phyloP scores from a whole-genome alignment of 179 eudicot species.

The Nepenthes alata region DNA sequence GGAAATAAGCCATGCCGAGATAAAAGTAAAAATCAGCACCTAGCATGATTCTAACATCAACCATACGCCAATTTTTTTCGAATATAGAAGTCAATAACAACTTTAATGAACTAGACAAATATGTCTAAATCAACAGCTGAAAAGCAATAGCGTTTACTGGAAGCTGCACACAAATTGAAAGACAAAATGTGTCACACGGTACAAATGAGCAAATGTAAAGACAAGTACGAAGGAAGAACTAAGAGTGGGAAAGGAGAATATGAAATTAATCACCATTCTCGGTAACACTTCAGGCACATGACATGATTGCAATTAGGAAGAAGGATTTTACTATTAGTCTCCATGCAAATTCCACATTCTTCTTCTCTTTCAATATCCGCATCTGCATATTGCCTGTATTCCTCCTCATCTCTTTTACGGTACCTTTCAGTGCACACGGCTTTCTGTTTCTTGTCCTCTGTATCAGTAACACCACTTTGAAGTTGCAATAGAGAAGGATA shows the following conservation, averaged over 20 bases:
- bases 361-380: constrained; percentile 75
- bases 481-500: constrained; percentile 93
- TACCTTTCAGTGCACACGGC: constrained; percentile 76
- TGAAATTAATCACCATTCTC: constrained; percentile 52
- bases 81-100: no score
- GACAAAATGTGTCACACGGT: no score
- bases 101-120: no score
- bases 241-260: constrained; percentile 2
- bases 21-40: no score
- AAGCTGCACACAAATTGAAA: no score
- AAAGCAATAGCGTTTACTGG: no score
- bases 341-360: constrained; percentile 98
- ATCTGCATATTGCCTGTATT: constrained; percentile 41
- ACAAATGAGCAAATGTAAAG: no score
- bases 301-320: constrained; percentile 80
- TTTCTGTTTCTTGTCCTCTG: constrained; percentile 75
- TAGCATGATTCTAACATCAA: no score
- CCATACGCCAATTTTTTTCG: no score
- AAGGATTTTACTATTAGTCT: constrained; percentile 64
- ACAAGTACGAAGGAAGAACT: neutral
- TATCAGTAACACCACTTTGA: constrained; percentile 72
- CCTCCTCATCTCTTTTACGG: constrained; percentile 66
- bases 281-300: constrained; percentile 88
- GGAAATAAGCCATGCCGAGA: no score
- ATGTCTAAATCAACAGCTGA: no score